A percentile compares a stretch with the other conserved stretches of the same genome.
phyloP scores from a whole-genome alignment of 257 asterid species.

The Penstemon davidsonii region DNA sequence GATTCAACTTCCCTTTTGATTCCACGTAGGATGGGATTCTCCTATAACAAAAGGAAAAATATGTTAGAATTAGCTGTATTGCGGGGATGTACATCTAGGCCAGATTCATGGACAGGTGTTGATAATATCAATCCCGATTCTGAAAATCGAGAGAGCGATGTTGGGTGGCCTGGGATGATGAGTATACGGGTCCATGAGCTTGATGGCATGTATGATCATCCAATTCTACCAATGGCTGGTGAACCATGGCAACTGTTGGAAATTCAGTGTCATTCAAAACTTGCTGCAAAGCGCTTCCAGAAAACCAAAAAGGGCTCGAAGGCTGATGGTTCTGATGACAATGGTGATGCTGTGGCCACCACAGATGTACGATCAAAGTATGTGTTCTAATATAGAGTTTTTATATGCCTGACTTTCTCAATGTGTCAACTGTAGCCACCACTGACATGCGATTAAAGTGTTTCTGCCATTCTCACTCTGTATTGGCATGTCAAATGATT shows the following conservation, averaged over 20 bases:
- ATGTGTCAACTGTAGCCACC: not conserved
- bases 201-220: conserved; percentile 99
- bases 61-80: conserved; percentile 85
- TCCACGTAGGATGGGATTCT: conserved; percentile 82
- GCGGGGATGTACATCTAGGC: conserved; percentile 89
- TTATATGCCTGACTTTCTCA: conserved; percentile 17
- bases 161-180: conserved; percentile 99
- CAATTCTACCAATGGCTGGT: conserved; percentile 96
- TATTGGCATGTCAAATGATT: not conserved
- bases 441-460: too few relatives aligned
- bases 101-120: conserved; percentile 54
- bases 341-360: conserved; percentile 63
- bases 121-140: conserved; percentile 63
- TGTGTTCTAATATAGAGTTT: conserved; percentile 31
- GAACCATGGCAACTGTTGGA: conserved; percentile 97
- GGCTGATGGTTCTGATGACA: conserved; percentile 99
- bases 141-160: conserved; percentile 78
- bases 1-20: conserved; percentile 35
- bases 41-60: conserved; percentile 94
- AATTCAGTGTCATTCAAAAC: conserved; percentile 95
- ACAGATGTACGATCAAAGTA: conserved; percentile 78
- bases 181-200: conserved; percentile 96
- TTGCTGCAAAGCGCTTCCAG: conserved; percentile 96
- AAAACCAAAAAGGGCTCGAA: conserved; percentile 84
- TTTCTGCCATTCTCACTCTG: not conserved